A percentile compares a stretch with the other conserved stretches of the same genome.
Evolutionary conservation across 805 yeast genomes (phyloP).

Genomic region (Candida tibetensis): DNA sequence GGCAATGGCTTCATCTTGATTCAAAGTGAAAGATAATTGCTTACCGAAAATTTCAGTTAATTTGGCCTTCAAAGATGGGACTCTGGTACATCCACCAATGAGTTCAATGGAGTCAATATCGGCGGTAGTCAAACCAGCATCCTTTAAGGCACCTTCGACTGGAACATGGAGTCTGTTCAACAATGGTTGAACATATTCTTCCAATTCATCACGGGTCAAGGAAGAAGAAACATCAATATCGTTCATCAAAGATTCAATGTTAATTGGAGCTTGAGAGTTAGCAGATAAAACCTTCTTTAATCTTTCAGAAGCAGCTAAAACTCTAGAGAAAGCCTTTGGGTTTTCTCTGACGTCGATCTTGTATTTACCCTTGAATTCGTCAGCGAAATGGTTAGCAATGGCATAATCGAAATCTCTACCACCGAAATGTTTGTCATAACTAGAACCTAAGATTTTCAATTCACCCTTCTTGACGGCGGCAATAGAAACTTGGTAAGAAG

Average conservation of each 20-base stretch:
- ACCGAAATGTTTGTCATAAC: slow-evolving; percentile 95
- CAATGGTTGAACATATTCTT: slow-evolving; percentile 81
- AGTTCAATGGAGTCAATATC: slow-evolving; percentile 91
- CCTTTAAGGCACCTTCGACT: slow-evolving; percentile 74
- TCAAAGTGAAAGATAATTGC: slow-evolving; percentile 83
- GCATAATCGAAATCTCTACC: slow-evolving; percentile 96
- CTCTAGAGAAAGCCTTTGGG: slow-evolving; percentile 94
- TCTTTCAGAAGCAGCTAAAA: slow-evolving; percentile 85
- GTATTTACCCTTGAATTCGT: slow-evolving; percentile 86
- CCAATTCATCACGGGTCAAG: slow-evolving; percentile 87
- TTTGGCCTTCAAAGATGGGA: slow-evolving; percentile 85
- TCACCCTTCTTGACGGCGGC: slow-evolving; percentile 96
- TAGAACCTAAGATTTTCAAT: slow-evolving; percentile 86
- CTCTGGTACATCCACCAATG: slow-evolving; percentile 98
- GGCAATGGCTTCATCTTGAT: slow-evolving; percentile 99
- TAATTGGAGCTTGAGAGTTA: slow-evolving; percentile 89
- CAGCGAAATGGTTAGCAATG: slow-evolving; percentile 91
- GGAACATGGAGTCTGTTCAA: slow-evolving; percentile 75
- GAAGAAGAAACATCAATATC: slow-evolving; percentile 93
- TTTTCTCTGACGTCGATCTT: slow-evolving; percentile 88
- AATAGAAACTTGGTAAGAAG: slow-evolving; percentile 85
- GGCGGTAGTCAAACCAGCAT: slow-evolving; percentile 67
- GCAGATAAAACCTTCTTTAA: slow-evolving; percentile 96
- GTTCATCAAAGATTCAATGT: slow-evolving; percentile 94
- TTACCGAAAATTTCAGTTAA: slow-evolving; percentile 72